These are phyloP conservation scores for Paracamarosporium sp. DNA, from an alignment of 2,329 filamentous ascomycete species.

Conservation along the genomic window DNA sequence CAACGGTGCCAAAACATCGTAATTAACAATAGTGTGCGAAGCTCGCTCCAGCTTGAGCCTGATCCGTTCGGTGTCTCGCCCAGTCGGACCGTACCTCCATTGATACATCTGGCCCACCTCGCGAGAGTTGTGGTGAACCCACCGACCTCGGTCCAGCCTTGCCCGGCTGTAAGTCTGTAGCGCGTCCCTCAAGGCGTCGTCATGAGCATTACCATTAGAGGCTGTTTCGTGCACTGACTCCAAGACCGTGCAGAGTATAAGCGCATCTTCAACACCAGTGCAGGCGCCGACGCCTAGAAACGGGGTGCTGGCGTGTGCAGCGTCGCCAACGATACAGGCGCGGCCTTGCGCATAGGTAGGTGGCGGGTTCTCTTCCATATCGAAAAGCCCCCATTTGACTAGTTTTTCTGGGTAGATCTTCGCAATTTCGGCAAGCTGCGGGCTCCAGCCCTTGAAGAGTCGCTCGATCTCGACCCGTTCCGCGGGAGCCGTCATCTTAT, in stretches of 20 bases:
- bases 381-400: conserved; percentile 23
- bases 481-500: conserved; percentile 11
- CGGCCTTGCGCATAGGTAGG: conserved; percentile 16
- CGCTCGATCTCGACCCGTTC: conserved; percentile 12
- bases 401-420: conserved; percentile 14
- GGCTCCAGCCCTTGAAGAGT: conserved; percentile 13
- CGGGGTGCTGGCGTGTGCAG: conserved; percentile 23
- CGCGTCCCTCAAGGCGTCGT: conserved; percentile 6
- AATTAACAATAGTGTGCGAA: neutral
- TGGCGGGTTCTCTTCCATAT: conserved; percentile 16
- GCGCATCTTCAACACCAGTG: conserved; percentile 34
- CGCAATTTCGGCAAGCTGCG: conserved; percentile 10
- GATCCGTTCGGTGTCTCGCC: neutral
- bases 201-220: no score
- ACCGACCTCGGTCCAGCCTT: conserved; percentile 16
- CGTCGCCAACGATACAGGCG: conserved; percentile 24
- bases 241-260: no score
- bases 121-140: conserved; percentile 19
- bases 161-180: conserved; percentile 18
- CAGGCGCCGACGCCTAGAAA: conserved; percentile 27
- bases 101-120: conserved; percentile 19
- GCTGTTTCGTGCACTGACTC: no score
- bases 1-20: neutral
- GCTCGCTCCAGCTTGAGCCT: neutral
- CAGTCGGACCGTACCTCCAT: conserved; percentile 9